Conservation (phyloP, 2,329 filamentous ascomycete species). For the Colletotrichum musae region DNA sequence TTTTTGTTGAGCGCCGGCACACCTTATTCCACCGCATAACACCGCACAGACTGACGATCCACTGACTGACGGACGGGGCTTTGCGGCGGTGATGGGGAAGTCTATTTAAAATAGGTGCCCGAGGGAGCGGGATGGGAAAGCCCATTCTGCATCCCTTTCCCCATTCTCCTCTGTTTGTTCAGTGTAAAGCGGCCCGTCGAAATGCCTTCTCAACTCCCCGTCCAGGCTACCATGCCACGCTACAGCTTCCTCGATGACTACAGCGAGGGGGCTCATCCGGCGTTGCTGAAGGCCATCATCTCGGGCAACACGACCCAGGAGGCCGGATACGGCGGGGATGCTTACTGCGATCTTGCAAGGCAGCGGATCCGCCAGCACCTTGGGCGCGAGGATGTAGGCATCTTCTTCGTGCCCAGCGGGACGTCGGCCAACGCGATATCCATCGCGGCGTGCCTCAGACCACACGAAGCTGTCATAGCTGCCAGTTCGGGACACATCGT, state of each 20-base stretch:
- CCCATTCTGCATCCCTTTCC: neutral
- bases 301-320: slow-evolving; percentile 61
- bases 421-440: slow-evolving; percentile 67
- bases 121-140: neutral
- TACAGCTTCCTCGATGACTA: slow-evolving; percentile 68
- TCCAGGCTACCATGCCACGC: neutral
- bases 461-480: slow-evolving; percentile 66
- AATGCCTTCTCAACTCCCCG: slow-evolving; percentile 30
- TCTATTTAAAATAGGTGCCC: slow-evolving; percentile 24
- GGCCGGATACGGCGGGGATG: slow-evolving; percentile 62
- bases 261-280: slow-evolving; percentile 65
- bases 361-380: slow-evolving; percentile 51
- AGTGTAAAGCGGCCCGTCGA: neutral
- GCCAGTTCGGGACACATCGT: slow-evolving; percentile 65
- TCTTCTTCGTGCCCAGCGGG: slow-evolving; percentile 67
- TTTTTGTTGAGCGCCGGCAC: slow-evolving; percentile 36
- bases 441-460: slow-evolving; percentile 64
- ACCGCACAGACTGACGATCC: slow-evolving; percentile 38
- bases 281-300: slow-evolving; percentile 62
- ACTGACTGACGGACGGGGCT: slow-evolving; percentile 36
- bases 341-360: slow-evolving; percentile 58
- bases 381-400: slow-evolving; percentile 56
- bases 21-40: slow-evolving; percentile 27
- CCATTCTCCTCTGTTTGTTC: too few relatives aligned
- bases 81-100: slow-evolving; percentile 2